These are phyloP conservation scores for Coemansia sp. DNA, from an alignment of 192 early-diverging fungal genomes.

Conservation along the genomic window DNA sequence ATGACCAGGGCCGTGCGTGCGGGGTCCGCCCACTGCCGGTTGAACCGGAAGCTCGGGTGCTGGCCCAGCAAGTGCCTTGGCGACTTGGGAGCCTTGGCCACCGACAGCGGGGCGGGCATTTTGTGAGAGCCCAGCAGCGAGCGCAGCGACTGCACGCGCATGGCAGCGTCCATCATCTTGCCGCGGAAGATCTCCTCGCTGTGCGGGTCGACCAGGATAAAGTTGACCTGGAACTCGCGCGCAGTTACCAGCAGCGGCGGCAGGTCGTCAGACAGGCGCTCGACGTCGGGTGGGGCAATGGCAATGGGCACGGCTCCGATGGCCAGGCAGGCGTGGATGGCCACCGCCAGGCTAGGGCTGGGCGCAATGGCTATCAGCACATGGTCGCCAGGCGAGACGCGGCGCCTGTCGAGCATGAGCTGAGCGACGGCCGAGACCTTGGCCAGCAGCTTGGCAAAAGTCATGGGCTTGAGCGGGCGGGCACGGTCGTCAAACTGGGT, in stretches of 20 bases:
- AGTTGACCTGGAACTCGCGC: slow-evolving; percentile 63
- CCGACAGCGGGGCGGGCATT: slow-evolving; percentile 67
- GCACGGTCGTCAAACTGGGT: slow-evolving; percentile 63
- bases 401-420: slow-evolving; percentile 64
- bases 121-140: slow-evolving; percentile 33
- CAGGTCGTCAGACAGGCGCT: slow-evolving; percentile 72
- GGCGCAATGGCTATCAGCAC: slow-evolving; percentile 70
- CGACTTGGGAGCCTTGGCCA: slow-evolving; percentile 71
- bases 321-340: slow-evolving; percentile 81
- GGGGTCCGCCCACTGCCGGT: slow-evolving; percentile 62
- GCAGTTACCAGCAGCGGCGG: slow-evolving; percentile 64
- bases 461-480: slow-evolving; percentile 65
- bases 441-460: slow-evolving; percentile 71
- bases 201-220: slow-evolving; percentile 65
- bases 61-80: slow-evolving; percentile 64
- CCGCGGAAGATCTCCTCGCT: slow-evolving; percentile 72
- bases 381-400: slow-evolving; percentile 61
- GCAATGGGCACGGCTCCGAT: slow-evolving; percentile 77
- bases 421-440: slow-evolving; percentile 70
- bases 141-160: slow-evolving; percentile 60
- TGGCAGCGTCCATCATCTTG: slow-evolving; percentile 59
- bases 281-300: slow-evolving; percentile 67
- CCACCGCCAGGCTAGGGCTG: slow-evolving; percentile 70
- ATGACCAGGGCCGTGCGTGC: slow-evolving; percentile 63
- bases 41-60: slow-evolving; percentile 56